Evolutionary conservation across 371 early-diverging fungal species (phyloP), one percentile per base, ranked within the genome.

Genomic region (Haplosporangium sp.): DNA sequence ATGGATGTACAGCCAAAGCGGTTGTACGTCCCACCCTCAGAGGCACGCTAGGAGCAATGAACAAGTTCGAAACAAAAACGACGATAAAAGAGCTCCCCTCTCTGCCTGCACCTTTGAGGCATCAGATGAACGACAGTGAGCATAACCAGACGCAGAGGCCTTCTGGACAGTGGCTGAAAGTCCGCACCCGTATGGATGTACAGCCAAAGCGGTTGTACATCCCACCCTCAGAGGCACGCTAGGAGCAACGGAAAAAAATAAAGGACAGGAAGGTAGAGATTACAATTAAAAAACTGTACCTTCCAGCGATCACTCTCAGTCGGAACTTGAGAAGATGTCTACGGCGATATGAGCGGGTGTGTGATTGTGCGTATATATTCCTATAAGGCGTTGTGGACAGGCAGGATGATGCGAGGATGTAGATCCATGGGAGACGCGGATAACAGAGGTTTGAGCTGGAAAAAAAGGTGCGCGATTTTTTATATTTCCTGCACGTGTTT

Each of bases 151-250:
- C 37, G 46, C 67, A 67, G 67, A 67, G 60, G 52, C 40, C 23
- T 59, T 42, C 59, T 65, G 58, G 58, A 51, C 58, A 65, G 66
- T 58, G 66, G 51, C 66, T 58, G 66, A 65, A 23, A 65, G 66
- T 41, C 36, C 52, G 43, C 66, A 65, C 40, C 66, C 66, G 66
- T 58, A 65, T 65, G 59, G 55, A 60, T 60, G 29, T 38, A 43
- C 41, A 55, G 47, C 20, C 47, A 12, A 8, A 47, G 16, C 60
- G 6, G 45, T 5, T 4, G 46, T 37, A 20, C n/a, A 40, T 46
- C 52, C 60, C 67, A 66, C 67, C 67, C 59, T 66, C 67, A 59
- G 18, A 67, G 51, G 18, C 60, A 59, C 67, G 23, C 38, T 56
- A 38, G 59, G 54, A 54, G 59, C 55, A 53, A 2, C 2, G 50